phyloP scores from a whole-genome alignment of 352 stramenopile genomes.

The Phytophthora fragariaefolia region DNA sequence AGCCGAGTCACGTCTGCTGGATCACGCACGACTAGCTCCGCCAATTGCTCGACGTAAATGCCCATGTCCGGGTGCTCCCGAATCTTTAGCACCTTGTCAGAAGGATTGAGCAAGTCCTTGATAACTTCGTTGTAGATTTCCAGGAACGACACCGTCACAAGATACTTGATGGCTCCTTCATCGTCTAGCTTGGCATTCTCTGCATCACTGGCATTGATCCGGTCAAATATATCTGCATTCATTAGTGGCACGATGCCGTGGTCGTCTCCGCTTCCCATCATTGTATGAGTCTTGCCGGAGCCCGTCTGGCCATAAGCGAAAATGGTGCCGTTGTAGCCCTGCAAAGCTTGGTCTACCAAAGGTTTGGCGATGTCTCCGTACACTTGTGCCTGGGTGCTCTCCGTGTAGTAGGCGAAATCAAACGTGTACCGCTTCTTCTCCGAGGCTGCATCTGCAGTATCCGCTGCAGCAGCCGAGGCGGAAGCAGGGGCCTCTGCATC shows the following conservation, averaged over 20 bases:
- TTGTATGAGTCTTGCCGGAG: conserved; percentile 90
- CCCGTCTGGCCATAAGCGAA: conserved; percentile 82
- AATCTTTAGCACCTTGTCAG: conserved; percentile 92
- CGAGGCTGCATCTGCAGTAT: conserved; percentile 10
- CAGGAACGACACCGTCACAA: conserved; percentile 93
- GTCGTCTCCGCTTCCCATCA: conserved; percentile 81
- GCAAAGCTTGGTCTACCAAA: conserved; percentile 79
- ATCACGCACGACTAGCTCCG: conserved; percentile 85
- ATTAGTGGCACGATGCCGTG: conserved; percentile 91
- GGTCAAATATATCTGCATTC: conserved; percentile 87
- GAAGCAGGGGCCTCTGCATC: conserved; percentile 22
- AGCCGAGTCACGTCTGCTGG: conserved; percentile 79
- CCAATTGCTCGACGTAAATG: conserved; percentile 93
- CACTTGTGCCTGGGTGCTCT: conserved; percentile 80
- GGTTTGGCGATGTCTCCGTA: conserved; percentile 80
- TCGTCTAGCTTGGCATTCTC: conserved; percentile 25
- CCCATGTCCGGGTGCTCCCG: conserved; percentile 93
- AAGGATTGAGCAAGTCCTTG: conserved; percentile 93
- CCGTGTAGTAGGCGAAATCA: conserved; percentile 80
- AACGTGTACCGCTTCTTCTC: conserved; percentile 82
- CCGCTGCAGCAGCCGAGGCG: conserved; percentile 9
- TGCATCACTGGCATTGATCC: conserved; percentile 41
- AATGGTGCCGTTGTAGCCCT: conserved; percentile 86
- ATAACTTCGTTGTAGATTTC: conserved; percentile 97
- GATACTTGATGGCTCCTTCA: conserved; percentile 70